Evolutionary conservation across 2,329 filamentous ascomycete genomes (phyloP), one percentile per base, ranked within the genome.

Genomic region (Fusarium anguioides): DNA sequence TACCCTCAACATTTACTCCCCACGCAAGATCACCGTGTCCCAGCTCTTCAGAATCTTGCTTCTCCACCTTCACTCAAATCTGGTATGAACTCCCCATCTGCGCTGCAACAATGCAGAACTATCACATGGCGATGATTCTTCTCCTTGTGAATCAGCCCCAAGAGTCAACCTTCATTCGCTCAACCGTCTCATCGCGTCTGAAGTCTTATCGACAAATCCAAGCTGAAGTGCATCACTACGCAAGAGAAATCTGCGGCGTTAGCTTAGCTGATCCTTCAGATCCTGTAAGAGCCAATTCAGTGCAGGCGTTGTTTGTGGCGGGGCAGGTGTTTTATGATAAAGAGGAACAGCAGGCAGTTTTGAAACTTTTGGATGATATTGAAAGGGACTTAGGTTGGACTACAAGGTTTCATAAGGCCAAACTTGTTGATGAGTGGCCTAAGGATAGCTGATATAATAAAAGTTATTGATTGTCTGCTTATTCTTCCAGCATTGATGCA

Each of bases 61-160:
- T 65, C 21, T 7, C 23, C 2, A 29, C 24, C 0, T 85, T 83
- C 74, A 81, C 76, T 1, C 86, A 89, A 71, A 82, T 89, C 14
- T 91, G 88, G 87, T 89, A 88, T 74, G 83, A 83, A 50, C 80
- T 87, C 1, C 82, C 87, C 0, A 85, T 90, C 81, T 91, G 87
- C 75, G 87, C 86, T 0, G 87, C 87, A 4, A 87, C 87, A 2
- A 90, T 90, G 83, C 87, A 89, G 69, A 83, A 83, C 60, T 90
- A 89, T 66, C 86, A 90, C 69, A 89, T 90, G 79, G 86, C 86
- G 2, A 83, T 86, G 40, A 87, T 90, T 12, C 81, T 89, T 6
- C 74, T 91, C 0, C 80, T 88, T 14, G 82, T 89, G 64, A 89
- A 90, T 29, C 64, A 56, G 5, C 70, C 70, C 0, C 70, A 72